Conservation (phyloP, 139 green algal genomes). For the Closterium sp. region DNA sequence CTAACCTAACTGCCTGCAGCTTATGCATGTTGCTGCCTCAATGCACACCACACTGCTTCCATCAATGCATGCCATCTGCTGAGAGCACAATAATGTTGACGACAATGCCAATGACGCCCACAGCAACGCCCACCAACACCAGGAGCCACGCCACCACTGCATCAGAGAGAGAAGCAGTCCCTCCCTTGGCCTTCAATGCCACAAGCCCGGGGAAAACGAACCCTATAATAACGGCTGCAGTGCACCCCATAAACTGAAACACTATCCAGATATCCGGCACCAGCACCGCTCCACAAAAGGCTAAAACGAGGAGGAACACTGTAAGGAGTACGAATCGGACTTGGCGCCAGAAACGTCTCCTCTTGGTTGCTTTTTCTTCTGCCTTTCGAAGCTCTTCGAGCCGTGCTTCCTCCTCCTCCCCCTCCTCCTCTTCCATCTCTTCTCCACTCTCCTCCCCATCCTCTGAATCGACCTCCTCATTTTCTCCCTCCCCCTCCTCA, state of each 20-base stretch:
- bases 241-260: slow-evolving; percentile 33
- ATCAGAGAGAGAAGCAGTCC: neutral
- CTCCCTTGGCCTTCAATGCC: neutral
- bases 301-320: neutral
- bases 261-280: slow-evolving; percentile 47
- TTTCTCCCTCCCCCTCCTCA: neutral
- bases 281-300: neutral
- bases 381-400: neutral
- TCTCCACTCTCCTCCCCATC: neutral
- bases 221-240: slow-evolving; percentile 35
- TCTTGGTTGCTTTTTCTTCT: neutral
- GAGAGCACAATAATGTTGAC: neutral
- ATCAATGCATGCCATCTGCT: neutral
- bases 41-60: too few relatives aligned
- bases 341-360: neutral
- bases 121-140: neutral
- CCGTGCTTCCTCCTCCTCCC: neutral
- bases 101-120: neutral
- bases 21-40: too few relatives aligned
- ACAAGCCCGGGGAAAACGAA: slow-evolving; percentile 40
- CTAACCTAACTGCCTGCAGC: too few relatives aligned
- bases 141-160: neutral
- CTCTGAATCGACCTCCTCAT: neutral
- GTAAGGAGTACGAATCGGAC: slow-evolving; percentile 13
- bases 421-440: neutral